Percentiles rank a stretch among this genome's conserved stretches.
These are phyloP conservation scores for Erodium chrysanthum DNA, from an alignment of 441 rosid genomes.

Conservation along the genomic window DNA sequence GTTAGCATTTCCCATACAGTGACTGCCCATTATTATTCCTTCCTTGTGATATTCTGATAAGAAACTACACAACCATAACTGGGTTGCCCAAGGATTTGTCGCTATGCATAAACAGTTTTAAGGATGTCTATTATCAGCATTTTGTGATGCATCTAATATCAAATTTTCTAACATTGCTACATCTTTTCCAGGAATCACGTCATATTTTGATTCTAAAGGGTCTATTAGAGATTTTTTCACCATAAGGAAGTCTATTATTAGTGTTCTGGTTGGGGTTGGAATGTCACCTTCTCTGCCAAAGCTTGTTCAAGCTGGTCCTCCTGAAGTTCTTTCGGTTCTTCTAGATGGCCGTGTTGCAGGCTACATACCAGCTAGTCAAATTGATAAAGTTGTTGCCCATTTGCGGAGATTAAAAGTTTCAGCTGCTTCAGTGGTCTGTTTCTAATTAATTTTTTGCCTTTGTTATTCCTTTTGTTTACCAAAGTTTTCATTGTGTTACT, in stretches of 20 bases:
- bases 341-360: conserved; percentile 92
- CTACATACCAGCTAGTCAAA: conserved; percentile 42
- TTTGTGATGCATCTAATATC: neutral
- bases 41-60: neutral
- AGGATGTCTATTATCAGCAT: neutral
- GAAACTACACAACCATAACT: neutral
- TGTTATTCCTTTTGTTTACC: conserved; percentile 4
- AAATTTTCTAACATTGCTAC: conserved; percentile 6
- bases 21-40: neutral
- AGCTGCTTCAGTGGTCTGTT: conserved; percentile 59
- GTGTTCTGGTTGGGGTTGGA: conserved; percentile 66
- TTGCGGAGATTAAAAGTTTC: conserved; percentile 80
- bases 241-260: conserved; percentile 50
- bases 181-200: conserved; percentile 63
- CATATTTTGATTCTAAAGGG: conserved; percentile 72
- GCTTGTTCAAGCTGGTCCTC: conserved; percentile 75
- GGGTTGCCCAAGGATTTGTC: neutral
- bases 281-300: conserved; percentile 77
- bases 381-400: conserved; percentile 58
- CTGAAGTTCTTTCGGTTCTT: conserved; percentile 67
- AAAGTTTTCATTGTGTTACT: conserved; percentile 14
- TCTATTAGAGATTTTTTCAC: conserved; percentile 57
- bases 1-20: neutral
- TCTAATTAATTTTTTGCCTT: conserved; percentile 10
- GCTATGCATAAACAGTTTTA: neutral